Base-by-base conservation (phyloP, 2,329 filamentous ascomycete species). In the Talaromyces albobiverticillius region DNA sequence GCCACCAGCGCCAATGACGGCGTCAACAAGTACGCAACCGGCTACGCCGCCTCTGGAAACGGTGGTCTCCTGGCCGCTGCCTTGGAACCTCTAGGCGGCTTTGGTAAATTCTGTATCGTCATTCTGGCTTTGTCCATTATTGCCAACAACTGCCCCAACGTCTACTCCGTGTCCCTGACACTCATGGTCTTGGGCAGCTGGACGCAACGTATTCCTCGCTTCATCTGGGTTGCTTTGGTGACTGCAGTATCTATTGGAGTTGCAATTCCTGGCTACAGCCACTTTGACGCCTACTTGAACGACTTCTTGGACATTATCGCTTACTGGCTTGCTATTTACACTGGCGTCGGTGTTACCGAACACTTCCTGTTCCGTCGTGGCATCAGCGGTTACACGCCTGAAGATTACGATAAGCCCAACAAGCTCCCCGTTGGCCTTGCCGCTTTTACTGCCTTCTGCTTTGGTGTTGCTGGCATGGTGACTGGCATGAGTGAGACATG, bases 271-370 rank as follows among this genome's bases (percentile, higher is more conserved):
- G 87, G 84, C 1, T 88, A 88, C 71, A 71, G 70, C 5, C 76
- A 85, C 64, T 89, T 89, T 66, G 82, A 46, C 18, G 64, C 68
- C 4, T 79, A 86, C 2, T 76, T 89, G 9, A 80, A 87, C 66
- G 86, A 88, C 70, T 88, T 90, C 71, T 87, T 90, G 82, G 70
- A 82, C 57, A 66, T 85, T 47, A 84, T 85, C 58, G 74, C 82
- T 2, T 90, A 89, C 74, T 90, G 87, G 86, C 77, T 89, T 1
- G 83, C 85, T 42, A 87, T 90, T 61, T 90, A 90, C 71, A 80
- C 83, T 58, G 85, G 81, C 43, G 82, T 90, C 58, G 75, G 81
- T 0, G 67, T 89, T 20, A 74, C 78, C 1, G 87, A 90, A 52
- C 86, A 89, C 70, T 81, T 89, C 62, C 62, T 87, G 63, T 89